Evolutionary conservation across 257 asterid genomes (phyloP).

Genomic region (Nicotiana knightiana): DNA sequence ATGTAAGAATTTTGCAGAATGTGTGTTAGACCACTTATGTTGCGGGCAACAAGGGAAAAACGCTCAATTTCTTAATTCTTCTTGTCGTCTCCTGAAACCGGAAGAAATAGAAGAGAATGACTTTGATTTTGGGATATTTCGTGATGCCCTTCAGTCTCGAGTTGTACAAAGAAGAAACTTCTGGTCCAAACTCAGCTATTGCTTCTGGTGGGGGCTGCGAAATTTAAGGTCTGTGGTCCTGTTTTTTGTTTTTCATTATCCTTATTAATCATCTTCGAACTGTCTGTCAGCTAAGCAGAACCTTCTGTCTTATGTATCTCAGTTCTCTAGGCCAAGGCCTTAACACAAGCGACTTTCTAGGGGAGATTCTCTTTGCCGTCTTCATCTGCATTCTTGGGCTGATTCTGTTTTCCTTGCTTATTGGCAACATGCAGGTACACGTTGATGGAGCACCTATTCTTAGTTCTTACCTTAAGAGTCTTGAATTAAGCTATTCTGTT

Average conservation of each 20-base stretch:
- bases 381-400: slow-evolving; percentile 34
- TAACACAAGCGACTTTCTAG: slow-evolving; percentile 30
- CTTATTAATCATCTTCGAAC: background rate
- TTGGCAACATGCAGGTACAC: slow-evolving; percentile 38
- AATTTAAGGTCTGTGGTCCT: slow-evolving; percentile 43
- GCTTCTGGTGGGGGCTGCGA: slow-evolving; percentile 81
- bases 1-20: slow-evolving; percentile 16
- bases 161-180: slow-evolving; percentile 34
- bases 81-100: slow-evolving; percentile 46
- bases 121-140: slow-evolving; percentile 61
- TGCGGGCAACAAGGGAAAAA: slow-evolving; percentile 17
- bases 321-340: slow-evolving; percentile 46
- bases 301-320: slow-evolving; percentile 1
- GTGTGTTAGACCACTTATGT: slow-evolving; percentile 24
- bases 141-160: slow-evolving; percentile 51
- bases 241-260: background rate
- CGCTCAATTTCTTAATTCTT: slow-evolving; percentile 25
- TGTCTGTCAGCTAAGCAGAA: background rate
- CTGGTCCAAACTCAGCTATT: slow-evolving; percentile 33
- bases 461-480: background rate
- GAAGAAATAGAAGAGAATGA: slow-evolving; percentile 15
- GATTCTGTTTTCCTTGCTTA: slow-evolving; percentile 30
- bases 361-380: slow-evolving; percentile 37
- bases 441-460: background rate
- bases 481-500: background rate